Percentiles rank a stretch among this genome's conserved stretches.
Evolutionary conservation across 139 green algal genomes (phyloP).

Genomic region (Desmodesmus armatus): DNA sequence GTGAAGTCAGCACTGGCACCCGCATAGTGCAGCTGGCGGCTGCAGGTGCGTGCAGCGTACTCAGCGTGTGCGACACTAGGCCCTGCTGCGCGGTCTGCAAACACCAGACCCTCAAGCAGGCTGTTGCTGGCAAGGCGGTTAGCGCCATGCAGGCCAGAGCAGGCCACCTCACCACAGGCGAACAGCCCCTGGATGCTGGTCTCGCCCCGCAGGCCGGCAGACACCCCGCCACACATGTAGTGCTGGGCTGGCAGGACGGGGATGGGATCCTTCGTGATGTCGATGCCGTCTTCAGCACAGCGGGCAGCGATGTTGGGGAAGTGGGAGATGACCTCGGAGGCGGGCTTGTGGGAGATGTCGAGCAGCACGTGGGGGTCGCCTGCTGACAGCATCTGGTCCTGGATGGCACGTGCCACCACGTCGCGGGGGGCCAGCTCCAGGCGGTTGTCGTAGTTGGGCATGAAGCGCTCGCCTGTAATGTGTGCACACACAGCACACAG

Average conservation of each 20-base stretch:
- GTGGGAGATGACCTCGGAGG: constrained; percentile 80
- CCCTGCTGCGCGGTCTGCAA: constrained; percentile 86
- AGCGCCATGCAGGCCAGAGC: constrained; percentile 95
- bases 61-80: constrained; percentile 84
- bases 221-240: constrained; percentile 98
- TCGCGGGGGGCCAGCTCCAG: constrained; percentile 96
- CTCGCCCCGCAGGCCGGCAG: constrained; percentile 88
- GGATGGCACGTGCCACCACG: constrained; percentile 93
- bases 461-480: constrained; percentile 90
- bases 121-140: constrained; percentile 98
- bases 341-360: constrained; percentile 91
- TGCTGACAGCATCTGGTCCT: constrained; percentile 83
- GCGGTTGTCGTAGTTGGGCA: constrained; percentile 91
- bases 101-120: constrained; percentile 97
- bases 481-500: no score
- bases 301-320: constrained; percentile 95
- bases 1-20: constrained; percentile 61
- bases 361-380: constrained; percentile 89
- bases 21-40: constrained; percentile 60
- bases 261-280: constrained; percentile 95
- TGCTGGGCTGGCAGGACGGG: constrained; percentile 96
- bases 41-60: constrained; percentile 58
- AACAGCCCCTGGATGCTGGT: constrained; percentile 92
- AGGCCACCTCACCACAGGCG: constrained; percentile 95
- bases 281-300: constrained; percentile 84